These are phyloP conservation scores for Setomelanomma holmii DNA, from an alignment of 2,329 filamentous ascomycete genomes.

Conservation along the genomic window DNA sequence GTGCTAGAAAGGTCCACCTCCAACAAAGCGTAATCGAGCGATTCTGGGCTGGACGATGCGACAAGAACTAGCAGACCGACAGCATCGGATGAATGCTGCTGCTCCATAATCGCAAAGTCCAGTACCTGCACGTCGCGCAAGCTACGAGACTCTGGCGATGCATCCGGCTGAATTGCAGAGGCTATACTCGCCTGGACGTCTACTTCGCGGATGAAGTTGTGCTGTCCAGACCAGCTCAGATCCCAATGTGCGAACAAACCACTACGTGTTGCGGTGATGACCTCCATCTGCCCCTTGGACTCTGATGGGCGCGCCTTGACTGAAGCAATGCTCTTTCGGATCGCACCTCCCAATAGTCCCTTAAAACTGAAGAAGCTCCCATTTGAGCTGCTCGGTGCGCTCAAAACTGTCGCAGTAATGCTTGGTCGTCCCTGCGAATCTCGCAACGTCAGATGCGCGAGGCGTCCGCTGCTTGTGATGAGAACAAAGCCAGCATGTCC, in stretches of 20 bases:
- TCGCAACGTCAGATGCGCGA: constrained; percentile 85
- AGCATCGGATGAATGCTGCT: constrained; percentile 43
- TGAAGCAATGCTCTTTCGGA: constrained; percentile 80
- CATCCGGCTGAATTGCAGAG: constrained; percentile 65
- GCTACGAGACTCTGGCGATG: constrained; percentile 55
- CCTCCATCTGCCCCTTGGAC: constrained; percentile 81
- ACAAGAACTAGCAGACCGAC: constrained; percentile 42
- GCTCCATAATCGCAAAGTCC: constrained; percentile 75
- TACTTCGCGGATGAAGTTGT: constrained; percentile 74
- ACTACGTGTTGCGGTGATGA: constrained; percentile 79
- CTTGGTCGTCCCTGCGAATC: constrained; percentile 86
- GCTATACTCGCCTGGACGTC: constrained; percentile 73
- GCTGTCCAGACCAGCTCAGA: constrained; percentile 84
- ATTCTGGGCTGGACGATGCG: constrained; percentile 34
- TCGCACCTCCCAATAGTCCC: constrained; percentile 73
- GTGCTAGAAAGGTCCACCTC: constrained; percentile 69
- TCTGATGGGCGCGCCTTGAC: constrained; percentile 75
- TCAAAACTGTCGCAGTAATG: constrained; percentile 79
- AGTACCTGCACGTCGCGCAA: constrained; percentile 72
- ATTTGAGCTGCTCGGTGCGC: constrained; percentile 59
- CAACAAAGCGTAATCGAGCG: constrained; percentile 74
- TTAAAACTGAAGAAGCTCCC: constrained; percentile 84
- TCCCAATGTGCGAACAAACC: constrained; percentile 86
- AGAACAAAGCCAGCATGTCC: constrained; percentile 89
- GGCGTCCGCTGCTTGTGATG: constrained; percentile 81